Conservation (phyloP, 2,329 filamentous ascomycete species). For the Cercospora citrullina region DNA sequence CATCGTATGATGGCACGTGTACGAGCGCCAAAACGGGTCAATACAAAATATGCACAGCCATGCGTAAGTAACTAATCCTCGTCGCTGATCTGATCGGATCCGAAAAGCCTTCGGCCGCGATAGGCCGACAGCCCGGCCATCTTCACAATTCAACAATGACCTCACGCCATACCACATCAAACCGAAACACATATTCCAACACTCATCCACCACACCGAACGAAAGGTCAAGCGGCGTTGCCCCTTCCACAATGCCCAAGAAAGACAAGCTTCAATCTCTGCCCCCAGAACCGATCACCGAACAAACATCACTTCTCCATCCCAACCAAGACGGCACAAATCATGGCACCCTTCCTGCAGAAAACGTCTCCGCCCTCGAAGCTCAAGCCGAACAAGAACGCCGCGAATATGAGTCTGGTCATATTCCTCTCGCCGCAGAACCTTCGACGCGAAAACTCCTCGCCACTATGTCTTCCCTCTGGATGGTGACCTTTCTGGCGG, state of each 20-base stretch:
- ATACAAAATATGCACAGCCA: neutral
- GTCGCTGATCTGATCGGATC: constrained; percentile 2
- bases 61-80: neutral
- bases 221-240: neutral
- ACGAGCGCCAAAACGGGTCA: neutral
- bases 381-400: constrained; percentile 37
- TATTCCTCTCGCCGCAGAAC: constrained; percentile 45
- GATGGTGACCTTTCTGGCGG: constrained; percentile 58
- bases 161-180: neutral
- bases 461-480: constrained; percentile 53
- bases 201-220: neutral
- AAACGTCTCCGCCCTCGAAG: constrained; percentile 28
- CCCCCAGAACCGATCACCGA: constrained; percentile 14
- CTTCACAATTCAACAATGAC: constrained; percentile 9
- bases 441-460: constrained; percentile 49
- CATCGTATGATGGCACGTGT: neutral
- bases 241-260: constrained; percentile 2
- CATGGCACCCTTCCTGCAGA: constrained; percentile 8
- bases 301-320: constrained; percentile 8
- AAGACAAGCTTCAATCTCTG: constrained; percentile 6
- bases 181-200: neutral
- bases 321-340: constrained; percentile 6
- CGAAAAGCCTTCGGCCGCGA: constrained; percentile 1
- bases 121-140: neutral
- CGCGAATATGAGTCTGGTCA: constrained; percentile 35